Percentiles rank a stretch among this genome's conserved stretches.
These are phyloP conservation scores for Aspergillus carbonarius DNA, from an alignment of 2,329 filamentous ascomycete genomes.

Conservation along the genomic window DNA sequence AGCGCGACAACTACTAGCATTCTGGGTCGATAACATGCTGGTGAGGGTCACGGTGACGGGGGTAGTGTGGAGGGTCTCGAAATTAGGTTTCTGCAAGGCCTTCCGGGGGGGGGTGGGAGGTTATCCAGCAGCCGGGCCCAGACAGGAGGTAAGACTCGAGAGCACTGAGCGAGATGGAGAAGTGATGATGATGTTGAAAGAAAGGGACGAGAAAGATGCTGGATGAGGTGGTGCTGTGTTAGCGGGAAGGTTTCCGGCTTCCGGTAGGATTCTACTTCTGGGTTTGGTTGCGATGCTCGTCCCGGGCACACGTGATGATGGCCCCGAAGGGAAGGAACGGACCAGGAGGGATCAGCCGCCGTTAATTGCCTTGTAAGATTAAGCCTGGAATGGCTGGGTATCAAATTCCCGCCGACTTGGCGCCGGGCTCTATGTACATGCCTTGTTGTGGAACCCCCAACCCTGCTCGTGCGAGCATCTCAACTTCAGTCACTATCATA, in stretches of 20 bases:
- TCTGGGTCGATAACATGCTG: background rate
- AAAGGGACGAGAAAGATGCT: background rate
- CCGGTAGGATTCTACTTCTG: background rate
- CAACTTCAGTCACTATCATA: conserved; percentile 31
- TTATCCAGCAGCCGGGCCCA: background rate
- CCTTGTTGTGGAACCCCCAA: background rate
- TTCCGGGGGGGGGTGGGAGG: too few relatives aligned
- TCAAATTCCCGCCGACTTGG: background rate
- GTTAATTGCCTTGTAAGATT: background rate
- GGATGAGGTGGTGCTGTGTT: background rate
- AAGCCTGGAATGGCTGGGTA: conserved; percentile 2
- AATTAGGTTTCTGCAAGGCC: background rate
- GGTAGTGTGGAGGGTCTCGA: background rate
- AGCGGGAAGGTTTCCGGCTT: background rate
- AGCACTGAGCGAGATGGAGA: background rate
- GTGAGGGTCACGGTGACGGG: background rate
- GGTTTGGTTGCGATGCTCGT: background rate
- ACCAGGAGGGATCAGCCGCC: background rate
- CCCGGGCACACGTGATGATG: background rate
- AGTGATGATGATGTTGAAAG: background rate
- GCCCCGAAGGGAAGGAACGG: background rate
- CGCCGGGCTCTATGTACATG: conserved; percentile 8
- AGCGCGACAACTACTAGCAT: background rate
- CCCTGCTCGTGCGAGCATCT: conserved; percentile 7
- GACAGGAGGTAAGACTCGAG: background rate